phyloP scores from a whole-genome alignment of 202 grass and related monocot species.

The Bolboschoenoplectus hybrid region DNA sequence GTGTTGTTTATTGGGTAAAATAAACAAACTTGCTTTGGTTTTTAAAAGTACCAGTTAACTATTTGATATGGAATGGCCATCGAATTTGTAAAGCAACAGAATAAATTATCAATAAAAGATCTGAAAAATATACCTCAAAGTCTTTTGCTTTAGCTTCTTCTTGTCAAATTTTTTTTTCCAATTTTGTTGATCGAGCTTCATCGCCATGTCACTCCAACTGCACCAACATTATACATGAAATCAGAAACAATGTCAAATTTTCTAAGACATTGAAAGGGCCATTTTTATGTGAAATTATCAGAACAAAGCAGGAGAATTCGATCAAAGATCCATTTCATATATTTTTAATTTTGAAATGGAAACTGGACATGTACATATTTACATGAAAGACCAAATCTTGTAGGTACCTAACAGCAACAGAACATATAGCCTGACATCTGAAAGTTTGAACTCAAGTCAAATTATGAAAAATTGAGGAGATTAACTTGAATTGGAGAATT shows the following conservation, averaged over 20 bases:
- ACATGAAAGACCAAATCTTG: background rate
- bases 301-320: background rate
- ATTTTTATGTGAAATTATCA: background rate
- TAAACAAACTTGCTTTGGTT: background rate
- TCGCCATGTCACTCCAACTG: conserved; percentile 69
- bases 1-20: background rate
- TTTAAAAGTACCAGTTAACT: background rate
- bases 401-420: background rate
- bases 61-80: background rate
- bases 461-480: background rate
- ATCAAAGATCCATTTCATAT: background rate
- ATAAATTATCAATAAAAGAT: background rate
- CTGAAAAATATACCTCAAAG: conserved; percentile 26
- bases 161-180: conserved; percentile 73
- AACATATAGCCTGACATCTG: background rate
- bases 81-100: conserved; percentile 12
- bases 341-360: background rate
- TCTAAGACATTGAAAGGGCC: background rate
- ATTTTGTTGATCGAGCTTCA: conserved; percentile 66
- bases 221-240: conserved; percentile 33
- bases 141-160: conserved; percentile 55
- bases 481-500: conserved; percentile 48
- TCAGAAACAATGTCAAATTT: background rate
- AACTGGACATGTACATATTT: background rate
- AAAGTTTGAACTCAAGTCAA: background rate